These are phyloP conservation scores for Leishmania aethiopica DNA, from an alignment of 208 protist genomes.

Conservation along the genomic window DNA sequence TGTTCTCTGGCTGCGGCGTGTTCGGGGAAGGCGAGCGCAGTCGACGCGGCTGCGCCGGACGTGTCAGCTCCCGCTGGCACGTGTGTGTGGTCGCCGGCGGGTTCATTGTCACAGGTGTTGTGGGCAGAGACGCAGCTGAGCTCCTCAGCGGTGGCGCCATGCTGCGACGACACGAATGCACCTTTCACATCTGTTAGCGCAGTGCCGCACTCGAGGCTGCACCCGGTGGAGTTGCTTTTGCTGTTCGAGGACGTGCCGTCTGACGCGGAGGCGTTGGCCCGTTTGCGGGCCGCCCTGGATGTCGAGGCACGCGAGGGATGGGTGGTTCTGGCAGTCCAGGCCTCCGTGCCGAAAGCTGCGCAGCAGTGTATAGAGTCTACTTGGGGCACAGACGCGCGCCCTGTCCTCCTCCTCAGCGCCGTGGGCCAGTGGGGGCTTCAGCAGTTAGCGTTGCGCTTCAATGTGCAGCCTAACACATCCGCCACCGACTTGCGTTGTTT, in stretches of 20 bases:
- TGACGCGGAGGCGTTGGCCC: slow-evolving; percentile 2
- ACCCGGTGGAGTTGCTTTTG: slow-evolving; percentile 36
- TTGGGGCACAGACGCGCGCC: slow-evolving; percentile 44
- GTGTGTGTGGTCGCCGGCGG: slow-evolving; percentile 21
- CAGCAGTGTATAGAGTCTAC: slow-evolving; percentile 33
- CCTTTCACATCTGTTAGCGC: slow-evolving; percentile 12
- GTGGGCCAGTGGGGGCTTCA: slow-evolving; percentile 55
- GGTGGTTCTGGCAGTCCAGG: slow-evolving; percentile 54
- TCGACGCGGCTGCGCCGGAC: not conserved
- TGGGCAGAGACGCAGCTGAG: slow-evolving; percentile 12
- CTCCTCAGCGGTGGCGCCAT: slow-evolving; percentile 2
- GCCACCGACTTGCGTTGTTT: slow-evolving; percentile 15
- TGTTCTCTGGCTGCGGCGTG: slow-evolving; percentile 10
- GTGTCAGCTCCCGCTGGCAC: slow-evolving; percentile 21
- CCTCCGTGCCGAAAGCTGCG: slow-evolving; percentile 36
- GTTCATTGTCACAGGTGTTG: not conserved
- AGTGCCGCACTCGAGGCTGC: slow-evolving; percentile 20
- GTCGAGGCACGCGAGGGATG: slow-evolving; percentile 6
- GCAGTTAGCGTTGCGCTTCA: slow-evolving; percentile 58
- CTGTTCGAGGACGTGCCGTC: slow-evolving; percentile 46
- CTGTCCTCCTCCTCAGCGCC: slow-evolving; percentile 47
- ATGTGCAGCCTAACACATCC: slow-evolving; percentile 44
- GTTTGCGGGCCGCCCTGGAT: slow-evolving; percentile 13
- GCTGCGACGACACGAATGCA: slow-evolving; percentile 7
- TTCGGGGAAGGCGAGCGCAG: not conserved